Base-by-base conservation (phyloP, 208 protist species). In the Acanthamoeba rhysodes region DNA sequence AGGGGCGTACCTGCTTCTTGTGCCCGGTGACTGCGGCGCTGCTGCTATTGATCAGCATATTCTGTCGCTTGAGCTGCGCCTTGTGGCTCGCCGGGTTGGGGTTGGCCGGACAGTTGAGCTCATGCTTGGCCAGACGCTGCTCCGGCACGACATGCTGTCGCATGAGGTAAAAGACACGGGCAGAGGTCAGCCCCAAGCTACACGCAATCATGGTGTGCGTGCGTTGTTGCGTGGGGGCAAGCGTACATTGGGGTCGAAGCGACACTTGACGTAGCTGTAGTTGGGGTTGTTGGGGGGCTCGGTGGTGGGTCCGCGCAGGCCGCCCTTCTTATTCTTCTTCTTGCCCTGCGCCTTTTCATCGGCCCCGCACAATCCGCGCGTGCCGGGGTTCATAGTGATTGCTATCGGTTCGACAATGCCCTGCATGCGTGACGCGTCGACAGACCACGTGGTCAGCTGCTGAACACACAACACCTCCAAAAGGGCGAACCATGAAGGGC, bases 281-380 rank as follows among this genome's bases (percentile, higher is more conserved):
- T 53, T 32, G 45, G 78, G 78, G 50, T 87, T 87, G 48, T 50
- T 24, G 24, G 45, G 8, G 5, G 78, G 78, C 50, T 59, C 45
- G 9, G 0, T 34, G n/a, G 29, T 59, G 45, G 78, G 41, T 45
- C 41, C 41, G 41, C 41, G 45, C 24, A 48, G 16, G 62, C 72
- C 78, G 20, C 24, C 24, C 78, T 87, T 87, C 48, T 87, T 87
- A 27, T 62, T 62, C 29, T 87, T 87, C 48, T 87, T 87, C 48
- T 87, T 87, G 45, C 76, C 22, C 37, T 20, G 14, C 22, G 45
- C 76, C 37, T 41, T 6, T 12, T 85, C 76, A n/a, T 85, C 76
- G 20, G 76, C 76, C 10, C 76, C 76, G 48, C 76, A 57, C 37
- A 85, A 32, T n/a, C 76, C 76, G 27, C 76, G 76, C 20, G 76